phyloP scores from a whole-genome alignment of 495 filamentous ascomycete genomes.

The Trichoderma gamsii region DNA sequence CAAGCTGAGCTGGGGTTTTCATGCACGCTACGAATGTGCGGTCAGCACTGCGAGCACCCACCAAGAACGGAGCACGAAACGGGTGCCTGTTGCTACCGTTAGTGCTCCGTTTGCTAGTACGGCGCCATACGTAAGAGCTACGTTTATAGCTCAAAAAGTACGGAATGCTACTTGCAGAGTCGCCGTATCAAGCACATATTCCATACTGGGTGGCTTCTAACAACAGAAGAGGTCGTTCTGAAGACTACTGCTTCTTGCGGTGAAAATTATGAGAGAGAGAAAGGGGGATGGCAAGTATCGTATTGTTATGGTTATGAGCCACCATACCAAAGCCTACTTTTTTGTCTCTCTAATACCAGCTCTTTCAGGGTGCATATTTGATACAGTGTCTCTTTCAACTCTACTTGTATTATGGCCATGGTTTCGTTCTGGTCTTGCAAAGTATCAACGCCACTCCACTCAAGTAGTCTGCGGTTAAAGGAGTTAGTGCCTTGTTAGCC shows the following conservation, averaged over 20 bases:
- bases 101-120: not conserved
- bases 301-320: too few species aligned
- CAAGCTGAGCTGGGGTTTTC: conserved; percentile 9
- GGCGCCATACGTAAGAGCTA: not conserved
- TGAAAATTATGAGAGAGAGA: too few species aligned
- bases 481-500: conserved; percentile 10
- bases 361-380: too few species aligned
- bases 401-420: not conserved
- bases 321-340: too few species aligned
- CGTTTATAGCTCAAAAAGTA: not conserved
- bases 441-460: not conserved
- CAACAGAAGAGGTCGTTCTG: too few species aligned
- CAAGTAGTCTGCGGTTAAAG: not conserved
- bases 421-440: not conserved
- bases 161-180: not conserved
- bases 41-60: not conserved
- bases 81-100: not conserved
- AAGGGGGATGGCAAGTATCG: too few species aligned
- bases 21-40: conserved; percentile 10
- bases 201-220: too few species aligned
- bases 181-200: not conserved
- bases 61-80: not conserved
- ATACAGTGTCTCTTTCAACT: too few species aligned
- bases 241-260: too few species aligned
- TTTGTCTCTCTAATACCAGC: too few species aligned